Conservation (phyloP, 1,284 basidiomycete genomes). For the Crocinoboletus sp. region DNA sequence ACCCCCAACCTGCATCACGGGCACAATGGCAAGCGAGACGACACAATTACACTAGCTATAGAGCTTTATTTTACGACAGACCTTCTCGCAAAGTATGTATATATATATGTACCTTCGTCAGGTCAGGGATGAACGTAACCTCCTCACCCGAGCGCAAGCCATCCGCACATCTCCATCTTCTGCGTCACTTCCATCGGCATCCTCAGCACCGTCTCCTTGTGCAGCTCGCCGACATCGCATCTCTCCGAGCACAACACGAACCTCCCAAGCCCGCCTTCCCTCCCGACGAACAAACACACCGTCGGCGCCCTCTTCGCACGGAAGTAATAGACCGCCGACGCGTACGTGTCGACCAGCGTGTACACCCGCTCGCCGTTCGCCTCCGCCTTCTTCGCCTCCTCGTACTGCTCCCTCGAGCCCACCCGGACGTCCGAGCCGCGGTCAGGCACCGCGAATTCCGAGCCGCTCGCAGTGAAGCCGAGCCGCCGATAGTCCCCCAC, state of each 20-base stretch:
- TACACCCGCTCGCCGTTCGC: not conserved
- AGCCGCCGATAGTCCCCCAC: not conserved
- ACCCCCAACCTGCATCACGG: no score
- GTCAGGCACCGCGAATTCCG: constrained; percentile 7
- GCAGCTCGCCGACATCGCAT: constrained; percentile 13
- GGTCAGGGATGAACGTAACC: no score
- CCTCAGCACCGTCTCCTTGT: constrained; percentile 19
- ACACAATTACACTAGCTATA: no score
- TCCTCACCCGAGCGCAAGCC: not conserved
- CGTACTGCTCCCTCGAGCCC: not conserved
- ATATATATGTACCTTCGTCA: no score
- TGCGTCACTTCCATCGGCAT: constrained; percentile 10
- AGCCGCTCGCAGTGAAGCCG: constrained; percentile 12
- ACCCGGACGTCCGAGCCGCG: not conserved
- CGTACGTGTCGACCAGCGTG: constrained; percentile 17
- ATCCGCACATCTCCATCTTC: not conserved
- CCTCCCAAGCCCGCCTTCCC: constrained; percentile 19
- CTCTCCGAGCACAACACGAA: constrained; percentile 22
- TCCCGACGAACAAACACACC: constrained; percentile 17
- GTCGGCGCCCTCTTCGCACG: constrained; percentile 14
- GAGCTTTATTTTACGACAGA: no score
- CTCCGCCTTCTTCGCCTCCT: not conserved
- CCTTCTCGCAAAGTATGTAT: no score
- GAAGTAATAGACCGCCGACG: constrained; percentile 18
- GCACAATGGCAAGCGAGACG: no score